Conservation (phyloP, 768 basidiomycete genomes). For the Hygrophorus russula region DNA sequence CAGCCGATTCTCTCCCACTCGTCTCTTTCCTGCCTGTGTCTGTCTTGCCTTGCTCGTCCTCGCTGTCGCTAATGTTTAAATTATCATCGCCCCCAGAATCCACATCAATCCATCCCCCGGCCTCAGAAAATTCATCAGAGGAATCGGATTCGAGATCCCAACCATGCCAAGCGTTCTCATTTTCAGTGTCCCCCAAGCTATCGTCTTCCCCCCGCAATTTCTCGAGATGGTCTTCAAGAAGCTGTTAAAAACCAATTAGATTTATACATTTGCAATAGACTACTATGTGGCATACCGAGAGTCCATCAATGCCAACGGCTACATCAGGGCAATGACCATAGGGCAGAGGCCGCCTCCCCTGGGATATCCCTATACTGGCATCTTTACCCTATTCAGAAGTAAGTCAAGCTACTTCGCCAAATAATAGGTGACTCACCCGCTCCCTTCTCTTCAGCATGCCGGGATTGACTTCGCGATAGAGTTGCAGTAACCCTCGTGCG, state of each 20-base stretch:
- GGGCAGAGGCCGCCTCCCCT: slow-evolving; percentile 55
- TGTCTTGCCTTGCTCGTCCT: slow-evolving; percentile 53
- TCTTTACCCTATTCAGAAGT: slow-evolving; percentile 66
- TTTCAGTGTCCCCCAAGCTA: slow-evolving; percentile 34
- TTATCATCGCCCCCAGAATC: slow-evolving; percentile 51
- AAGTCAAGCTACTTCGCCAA: neutral
- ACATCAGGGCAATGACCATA: slow-evolving; percentile 73
- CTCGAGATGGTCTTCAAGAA: slow-evolving; percentile 80
- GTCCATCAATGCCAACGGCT: slow-evolving; percentile 81
- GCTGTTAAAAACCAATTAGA: slow-evolving; percentile 29
- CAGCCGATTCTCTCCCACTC: slow-evolving; percentile 17
- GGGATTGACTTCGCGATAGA: slow-evolving; percentile 96
- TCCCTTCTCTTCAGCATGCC: slow-evolving; percentile 83
- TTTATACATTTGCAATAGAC: neutral
- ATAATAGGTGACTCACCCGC: slow-evolving; percentile 35
- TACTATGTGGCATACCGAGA: slow-evolving; percentile 45
- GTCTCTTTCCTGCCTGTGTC: slow-evolving; percentile 22
- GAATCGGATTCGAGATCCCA: slow-evolving; percentile 82
- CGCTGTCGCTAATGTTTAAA: slow-evolving; percentile 78
- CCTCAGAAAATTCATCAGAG: slow-evolving; percentile 39
- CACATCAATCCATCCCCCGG: slow-evolving; percentile 76
- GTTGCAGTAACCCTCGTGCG: slow-evolving; percentile 73
- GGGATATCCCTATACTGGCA: slow-evolving; percentile 65
- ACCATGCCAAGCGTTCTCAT: slow-evolving; percentile 69
- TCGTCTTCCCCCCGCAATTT: slow-evolving; percentile 52